Conservation (phyloP, 1,284 basidiomycete genomes). For the Ganoderma sp. region DNA sequence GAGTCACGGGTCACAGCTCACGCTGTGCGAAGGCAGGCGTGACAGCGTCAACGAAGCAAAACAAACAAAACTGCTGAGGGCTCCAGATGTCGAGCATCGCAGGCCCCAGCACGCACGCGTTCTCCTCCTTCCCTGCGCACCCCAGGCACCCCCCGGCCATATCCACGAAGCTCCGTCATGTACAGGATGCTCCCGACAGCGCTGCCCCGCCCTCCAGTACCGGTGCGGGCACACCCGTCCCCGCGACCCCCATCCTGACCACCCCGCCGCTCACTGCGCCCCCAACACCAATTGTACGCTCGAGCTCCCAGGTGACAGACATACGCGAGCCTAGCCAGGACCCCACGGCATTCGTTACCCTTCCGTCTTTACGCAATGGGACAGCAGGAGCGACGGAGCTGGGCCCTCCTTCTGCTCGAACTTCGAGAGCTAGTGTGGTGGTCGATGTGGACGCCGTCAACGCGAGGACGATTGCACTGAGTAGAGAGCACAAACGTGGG, state of each 20-base stretch:
- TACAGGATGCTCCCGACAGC: slow-evolving; percentile 27
- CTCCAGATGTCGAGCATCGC: slow-evolving; percentile 59
- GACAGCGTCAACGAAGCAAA: slow-evolving; percentile 57
- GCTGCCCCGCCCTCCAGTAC: slow-evolving; percentile 18
- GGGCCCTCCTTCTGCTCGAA: slow-evolving; percentile 7
- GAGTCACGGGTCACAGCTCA: slow-evolving; percentile 34
- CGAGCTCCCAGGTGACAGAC: slow-evolving; percentile 25
- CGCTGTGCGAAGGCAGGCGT: slow-evolving; percentile 42
- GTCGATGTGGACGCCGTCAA: slow-evolving; percentile 37
- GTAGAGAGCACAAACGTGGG: slow-evolving; percentile 47
- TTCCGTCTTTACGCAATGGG: slow-evolving; percentile 8
- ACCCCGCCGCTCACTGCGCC: slow-evolving; percentile 26
- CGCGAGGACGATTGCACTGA: slow-evolving; percentile 30
- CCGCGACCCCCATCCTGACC: slow-evolving; percentile 17
- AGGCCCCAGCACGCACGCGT: slow-evolving; percentile 42
- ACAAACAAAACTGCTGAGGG: slow-evolving; percentile 42
- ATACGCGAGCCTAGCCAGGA: slow-evolving; percentile 23
- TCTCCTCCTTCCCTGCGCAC: slow-evolving; percentile 34
- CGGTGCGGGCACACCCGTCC: slow-evolving; percentile 19
- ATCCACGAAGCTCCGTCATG: slow-evolving; percentile 27
- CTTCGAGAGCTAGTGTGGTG: slow-evolving; percentile 20
- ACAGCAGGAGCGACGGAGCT: neutral
- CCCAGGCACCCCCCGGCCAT: slow-evolving; percentile 26
- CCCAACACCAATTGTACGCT: slow-evolving; percentile 25
- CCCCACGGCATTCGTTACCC: slow-evolving; percentile 9